Evolutionary conservation across 2,329 filamentous ascomycete genomes (phyloP).

Genomic region (Xylariaceae sp.): DNA sequence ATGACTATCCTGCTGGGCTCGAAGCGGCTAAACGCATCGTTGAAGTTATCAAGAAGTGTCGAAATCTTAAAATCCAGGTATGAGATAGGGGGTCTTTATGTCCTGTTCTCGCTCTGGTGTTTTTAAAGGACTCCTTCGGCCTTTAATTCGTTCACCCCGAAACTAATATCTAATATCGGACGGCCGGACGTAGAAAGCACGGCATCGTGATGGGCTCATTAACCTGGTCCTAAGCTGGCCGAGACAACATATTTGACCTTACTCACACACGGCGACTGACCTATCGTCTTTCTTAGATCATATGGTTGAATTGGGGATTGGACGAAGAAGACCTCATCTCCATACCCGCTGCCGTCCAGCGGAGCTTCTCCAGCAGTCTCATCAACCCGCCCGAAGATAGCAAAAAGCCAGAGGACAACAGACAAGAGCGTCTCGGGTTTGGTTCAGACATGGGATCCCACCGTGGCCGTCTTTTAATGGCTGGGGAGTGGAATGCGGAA

Average conservation of each 20-base stretch:
- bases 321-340: conserved; percentile 55
- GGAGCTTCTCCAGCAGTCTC: conserved; percentile 54
- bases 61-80: conserved; percentile 56
- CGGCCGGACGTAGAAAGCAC: too few relatives aligned
- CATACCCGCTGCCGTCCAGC: conserved; percentile 57
- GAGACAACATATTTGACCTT: too few relatives aligned
- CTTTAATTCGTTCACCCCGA: too few relatives aligned
- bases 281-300: conserved; percentile 26
- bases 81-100: neutral
- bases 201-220: too few relatives aligned
- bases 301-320: conserved; percentile 56
- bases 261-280: neutral
- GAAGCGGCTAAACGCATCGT: conserved; percentile 50
- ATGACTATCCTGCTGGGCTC: conserved; percentile 49
- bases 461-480: conserved; percentile 55
- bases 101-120: neutral
- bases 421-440: conserved; percentile 43
- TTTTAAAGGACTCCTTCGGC: too few relatives aligned
- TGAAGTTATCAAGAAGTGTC: conserved; percentile 52
- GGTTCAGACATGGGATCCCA: conserved; percentile 55
- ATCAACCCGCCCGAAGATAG: conserved; percentile 34
- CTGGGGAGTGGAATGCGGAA: conserved; percentile 62
- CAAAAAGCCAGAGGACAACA: conserved; percentile 9
- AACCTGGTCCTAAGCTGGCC: too few relatives aligned
- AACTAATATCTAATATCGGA: too few relatives aligned